Evolutionary conservation across 1,139 yeast genomes (phyloP).

Genomic region (Diutina scorzettiae): DNA sequence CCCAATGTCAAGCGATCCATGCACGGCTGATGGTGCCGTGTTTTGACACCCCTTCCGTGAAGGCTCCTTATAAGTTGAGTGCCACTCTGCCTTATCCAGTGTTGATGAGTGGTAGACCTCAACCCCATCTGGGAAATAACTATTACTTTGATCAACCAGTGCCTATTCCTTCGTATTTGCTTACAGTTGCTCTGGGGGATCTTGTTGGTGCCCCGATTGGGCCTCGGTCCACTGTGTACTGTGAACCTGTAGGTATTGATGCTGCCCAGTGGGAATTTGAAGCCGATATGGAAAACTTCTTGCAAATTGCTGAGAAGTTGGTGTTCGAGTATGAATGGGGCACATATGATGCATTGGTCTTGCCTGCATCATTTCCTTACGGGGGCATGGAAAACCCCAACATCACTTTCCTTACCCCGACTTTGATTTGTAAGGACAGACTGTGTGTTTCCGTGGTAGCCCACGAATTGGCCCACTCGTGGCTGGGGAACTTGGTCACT

Average conservation of each 20-base stretch:
- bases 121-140: conserved; percentile 7
- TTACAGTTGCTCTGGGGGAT: conserved; percentile 26
- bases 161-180: conserved; percentile 26
- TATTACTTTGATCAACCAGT: conserved; percentile 22
- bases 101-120: conserved; percentile 6
- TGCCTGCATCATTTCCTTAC: conserved; percentile 25
- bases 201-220: conserved; percentile 21
- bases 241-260: conserved; percentile 17
- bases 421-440: conserved; percentile 22
- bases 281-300: conserved; percentile 24
- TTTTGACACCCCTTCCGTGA: conserved; percentile 3
- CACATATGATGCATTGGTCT: conserved; percentile 21
- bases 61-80: conserved; percentile 1
- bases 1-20: conserved; percentile 3
- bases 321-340: conserved; percentile 26
- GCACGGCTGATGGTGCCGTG: conserved; percentile 4
- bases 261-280: conserved; percentile 27
- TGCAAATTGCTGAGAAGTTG: conserved; percentile 22
- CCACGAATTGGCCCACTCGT: conserved; percentile 28
- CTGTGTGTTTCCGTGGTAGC: conserved; percentile 26
- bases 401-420: conserved; percentile 26
- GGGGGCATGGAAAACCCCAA: conserved; percentile 33
- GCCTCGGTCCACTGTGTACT: conserved; percentile 22
- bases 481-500: conserved; percentile 28
- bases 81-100: neutral